Base-by-base conservation (phyloP, 306 rosid species). In the Canavalia ensiformis region DNA sequence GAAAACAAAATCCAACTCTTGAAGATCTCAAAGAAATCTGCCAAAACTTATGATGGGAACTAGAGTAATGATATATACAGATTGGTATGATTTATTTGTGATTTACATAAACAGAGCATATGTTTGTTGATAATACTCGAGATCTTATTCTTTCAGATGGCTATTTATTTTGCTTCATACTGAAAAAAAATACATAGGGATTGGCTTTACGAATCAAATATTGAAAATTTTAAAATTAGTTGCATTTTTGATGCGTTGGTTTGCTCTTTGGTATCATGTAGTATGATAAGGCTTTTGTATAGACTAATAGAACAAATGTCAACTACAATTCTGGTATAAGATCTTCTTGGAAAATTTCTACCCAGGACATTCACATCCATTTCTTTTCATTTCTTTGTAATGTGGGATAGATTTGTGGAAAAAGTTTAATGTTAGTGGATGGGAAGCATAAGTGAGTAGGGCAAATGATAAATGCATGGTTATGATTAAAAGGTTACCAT, bases 191-290 rank as follows among this genome's bases (percentile, higher is more conserved):
- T 4, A 18, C 75, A 58, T 0, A 12, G 77, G 50, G 9, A n/a
- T 54, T 68, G 49, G 60, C 58, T 70, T 71, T 56, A 60, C 52
- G 2, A 37, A 56, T 45, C 41, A 58, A 81, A 56, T 34, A 44
- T 35, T 80, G n/a, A 37, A 70, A 63, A 30, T 37, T 59, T 54
- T 28, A 9, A 63, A 55, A 8, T 71, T 56, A 39, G 18, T 81
- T 67, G 44, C 58, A 42, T 9, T 25, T 18, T 29, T 8, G 54
- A 55, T 41, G 31, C 68, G 51, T 71, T 29, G 41, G 55, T 45
- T 59, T 66, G 50, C 56, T 72, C 41, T 69, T 55, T 65, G 51
- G 59, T 76, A 60, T 68, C 68, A 68, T 44, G 29, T 62, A 65
- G 56, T 75, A 34, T 71, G 50, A 35, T 55, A 34, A 37, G 39